Evolutionary conservation across 73 alveolate species (phyloP).

Genomic region (Uronychia setigera): DNA sequence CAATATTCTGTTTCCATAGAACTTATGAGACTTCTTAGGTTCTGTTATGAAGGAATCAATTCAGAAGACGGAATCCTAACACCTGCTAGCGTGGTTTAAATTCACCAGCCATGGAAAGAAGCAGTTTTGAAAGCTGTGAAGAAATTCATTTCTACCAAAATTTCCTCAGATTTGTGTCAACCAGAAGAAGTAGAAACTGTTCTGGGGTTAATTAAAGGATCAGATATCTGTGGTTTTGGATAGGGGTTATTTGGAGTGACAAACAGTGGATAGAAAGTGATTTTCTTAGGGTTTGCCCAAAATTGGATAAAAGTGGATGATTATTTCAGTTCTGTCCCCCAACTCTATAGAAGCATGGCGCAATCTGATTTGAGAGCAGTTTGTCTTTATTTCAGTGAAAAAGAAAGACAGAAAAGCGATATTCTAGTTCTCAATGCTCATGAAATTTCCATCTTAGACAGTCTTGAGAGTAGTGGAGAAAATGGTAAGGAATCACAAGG

Average conservation of each 20-base stretch:
- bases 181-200: constrained; percentile 42
- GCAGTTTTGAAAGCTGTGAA: constrained; percentile 10
- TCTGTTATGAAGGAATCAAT: constrained; percentile 17
- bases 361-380: not conserved
- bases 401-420: not conserved
- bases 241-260: not conserved
- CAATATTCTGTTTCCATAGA: constrained; percentile 51
- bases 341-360: not conserved
- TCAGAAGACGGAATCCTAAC: not conserved
- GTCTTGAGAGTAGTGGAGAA: not conserved
- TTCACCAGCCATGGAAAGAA: constrained; percentile 41
- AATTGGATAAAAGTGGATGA: not conserved
- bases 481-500: too few species aligned
- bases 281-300: not conserved
- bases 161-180: constrained; percentile 8
- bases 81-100: too few species aligned
- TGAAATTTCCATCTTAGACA: not conserved
- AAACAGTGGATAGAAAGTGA: not conserved
- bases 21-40: constrained; percentile 31
- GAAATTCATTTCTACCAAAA: constrained; percentile 9
- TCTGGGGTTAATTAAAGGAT: not conserved
- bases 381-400: not conserved
- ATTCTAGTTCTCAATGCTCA: not conserved
- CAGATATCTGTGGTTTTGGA: not conserved
- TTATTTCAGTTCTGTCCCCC: not conserved